These are phyloP conservation scores for Acer yangbiense DNA, from an alignment of 345 rosid genomes.

Conservation along the genomic window DNA sequence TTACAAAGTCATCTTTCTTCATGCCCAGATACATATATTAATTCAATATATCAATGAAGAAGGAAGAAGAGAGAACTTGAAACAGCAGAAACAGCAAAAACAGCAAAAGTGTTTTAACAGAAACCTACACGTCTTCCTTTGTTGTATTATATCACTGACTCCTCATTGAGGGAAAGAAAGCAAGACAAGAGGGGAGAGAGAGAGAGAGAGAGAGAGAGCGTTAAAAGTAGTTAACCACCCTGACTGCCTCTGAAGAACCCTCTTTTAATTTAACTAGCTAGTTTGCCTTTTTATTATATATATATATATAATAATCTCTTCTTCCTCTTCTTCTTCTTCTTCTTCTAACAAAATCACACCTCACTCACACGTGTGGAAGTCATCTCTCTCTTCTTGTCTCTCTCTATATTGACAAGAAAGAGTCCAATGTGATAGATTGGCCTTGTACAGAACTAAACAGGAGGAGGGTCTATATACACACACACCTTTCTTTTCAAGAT, in stretches of 20 bases:
- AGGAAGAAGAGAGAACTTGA: neutral
- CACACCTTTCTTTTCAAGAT: slow-evolving; percentile 34
- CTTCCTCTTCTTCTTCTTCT: neutral
- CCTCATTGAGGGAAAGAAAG: neutral
- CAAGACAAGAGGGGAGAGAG: neutral
- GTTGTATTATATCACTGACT: neutral
- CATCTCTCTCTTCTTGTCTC: slow-evolving; percentile 19
- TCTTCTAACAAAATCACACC: slow-evolving; percentile 11
- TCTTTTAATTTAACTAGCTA: neutral
- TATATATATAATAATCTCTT: neutral
- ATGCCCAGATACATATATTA: neutral
- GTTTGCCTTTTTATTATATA: neutral
- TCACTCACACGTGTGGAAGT: slow-evolving; percentile 32
- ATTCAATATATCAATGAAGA: neutral
- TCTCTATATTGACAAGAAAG: slow-evolving; percentile 43
- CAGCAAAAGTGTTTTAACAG: slow-evolving; percentile 25
- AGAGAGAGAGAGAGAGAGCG: neutral
- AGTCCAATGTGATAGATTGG: slow-evolving; percentile 33
- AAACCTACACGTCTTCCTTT: slow-evolving; percentile 24
- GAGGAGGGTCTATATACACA: slow-evolving; percentile 4
- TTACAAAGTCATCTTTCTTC: slow-evolving; percentile 42
- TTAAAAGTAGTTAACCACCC: slow-evolving; percentile 9
- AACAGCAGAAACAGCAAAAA: slow-evolving; percentile 28
- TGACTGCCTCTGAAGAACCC: neutral
- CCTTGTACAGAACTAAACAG: slow-evolving; percentile 23